phyloP scores from a whole-genome alignment of 1,139 yeast species.

The Tardiomyces blankii region DNA sequence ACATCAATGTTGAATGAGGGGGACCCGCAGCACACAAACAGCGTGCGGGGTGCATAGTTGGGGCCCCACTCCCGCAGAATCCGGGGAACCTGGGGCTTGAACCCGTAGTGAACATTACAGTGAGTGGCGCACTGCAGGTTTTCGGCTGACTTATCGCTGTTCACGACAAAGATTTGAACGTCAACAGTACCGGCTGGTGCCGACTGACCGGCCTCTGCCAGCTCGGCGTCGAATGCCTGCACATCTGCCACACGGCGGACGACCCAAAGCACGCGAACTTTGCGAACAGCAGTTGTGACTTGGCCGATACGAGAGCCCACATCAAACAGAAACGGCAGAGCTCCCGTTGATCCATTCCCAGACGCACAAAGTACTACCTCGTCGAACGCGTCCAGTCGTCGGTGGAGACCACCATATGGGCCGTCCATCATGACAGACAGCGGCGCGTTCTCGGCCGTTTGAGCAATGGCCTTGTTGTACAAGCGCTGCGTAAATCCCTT shows the following conservation, averaged over 20 bases:
- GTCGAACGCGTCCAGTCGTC: conserved; percentile 42
- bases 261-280: conserved; percentile 41
- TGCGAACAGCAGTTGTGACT: conserved; percentile 10
- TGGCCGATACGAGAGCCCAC: conserved; percentile 12
- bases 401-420: conserved; percentile 49
- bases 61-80: conserved; percentile 10
- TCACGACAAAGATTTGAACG: conserved; percentile 4
- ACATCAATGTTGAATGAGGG: conserved; percentile 34
- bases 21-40: conserved; percentile 44
- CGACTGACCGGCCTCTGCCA: conserved; percentile 15
- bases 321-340: conserved; percentile 35
- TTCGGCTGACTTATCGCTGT: background rate
- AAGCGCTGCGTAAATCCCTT: conserved; percentile 38
- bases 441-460: conserved; percentile 11
- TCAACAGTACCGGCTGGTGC: conserved; percentile 4
- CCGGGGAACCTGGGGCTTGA: conserved; percentile 28
- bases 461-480: conserved; percentile 16
- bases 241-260: conserved; percentile 30
- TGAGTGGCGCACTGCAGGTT: background rate
- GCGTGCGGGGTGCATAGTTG: conserved; percentile 30
- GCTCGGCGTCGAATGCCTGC: conserved; percentile 36
- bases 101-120: conserved; percentile 4
- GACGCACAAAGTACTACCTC: conserved; percentile 29
- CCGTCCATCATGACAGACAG: conserved; percentile 41
- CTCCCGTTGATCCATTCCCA: conserved; percentile 47